Percentiles rank a stretch among this genome's conserved stretches.
Evolutionary conservation across 2,329 filamentous ascomycete species (phyloP).

Genomic region (Ascochyta pisi): DNA sequence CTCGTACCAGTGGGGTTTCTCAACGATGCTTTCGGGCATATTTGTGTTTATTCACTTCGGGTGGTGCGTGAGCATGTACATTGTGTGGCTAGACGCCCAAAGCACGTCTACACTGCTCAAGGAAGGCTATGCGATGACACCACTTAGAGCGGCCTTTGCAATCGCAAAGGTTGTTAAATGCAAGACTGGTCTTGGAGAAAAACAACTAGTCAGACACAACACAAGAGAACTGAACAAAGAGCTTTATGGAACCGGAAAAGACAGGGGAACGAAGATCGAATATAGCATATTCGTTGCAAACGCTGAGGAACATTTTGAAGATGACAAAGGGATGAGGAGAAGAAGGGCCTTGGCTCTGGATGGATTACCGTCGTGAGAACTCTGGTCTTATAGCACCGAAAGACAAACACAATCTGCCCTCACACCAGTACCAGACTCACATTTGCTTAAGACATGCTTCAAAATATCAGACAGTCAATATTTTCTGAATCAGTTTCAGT

Average conservation of each 20-base stretch:
- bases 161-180: slow-evolving; percentile 33
- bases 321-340: background rate
- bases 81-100: slow-evolving; percentile 46
- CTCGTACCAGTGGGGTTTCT: slow-evolving; percentile 49
- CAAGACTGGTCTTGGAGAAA: slow-evolving; percentile 28
- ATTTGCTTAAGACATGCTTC: background rate
- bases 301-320: background rate
- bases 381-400: background rate
- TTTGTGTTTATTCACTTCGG: slow-evolving; percentile 41
- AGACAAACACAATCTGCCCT: background rate
- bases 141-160: slow-evolving; percentile 41
- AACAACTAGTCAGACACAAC: slow-evolving; percentile 27
- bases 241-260: slow-evolving; percentile 22
- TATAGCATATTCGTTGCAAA: slow-evolving; percentile 20
- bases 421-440: background rate
- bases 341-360: slow-evolving; percentile 1
- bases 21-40: slow-evolving; percentile 40
- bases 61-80: slow-evolving; percentile 45
- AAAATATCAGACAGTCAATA: background rate
- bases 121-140: slow-evolving; percentile 39
- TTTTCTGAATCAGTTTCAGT: background rate
- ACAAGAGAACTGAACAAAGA: slow-evolving; percentile 27
- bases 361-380: background rate
- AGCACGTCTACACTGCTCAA: slow-evolving; percentile 33
- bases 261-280: slow-evolving; percentile 23